Conservation (phyloP, 2,329 filamentous ascomycete genomes). For the Pestalotiopsis sp. region DNA sequence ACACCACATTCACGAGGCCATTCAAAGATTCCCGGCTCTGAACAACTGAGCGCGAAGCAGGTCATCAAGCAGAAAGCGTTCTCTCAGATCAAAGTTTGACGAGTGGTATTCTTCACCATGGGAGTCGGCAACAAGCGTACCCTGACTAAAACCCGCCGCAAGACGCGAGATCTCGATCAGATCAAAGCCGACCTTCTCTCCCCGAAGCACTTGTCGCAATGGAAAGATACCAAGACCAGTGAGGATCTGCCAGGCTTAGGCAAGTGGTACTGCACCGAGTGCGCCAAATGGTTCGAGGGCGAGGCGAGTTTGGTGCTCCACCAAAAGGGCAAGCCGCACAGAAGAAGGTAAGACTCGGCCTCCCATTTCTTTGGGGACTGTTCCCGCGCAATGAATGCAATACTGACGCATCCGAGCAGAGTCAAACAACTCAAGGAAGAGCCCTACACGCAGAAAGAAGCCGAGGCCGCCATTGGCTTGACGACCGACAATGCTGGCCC, state of each 20-base stretch:
- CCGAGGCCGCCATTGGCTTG: conserved; percentile 77
- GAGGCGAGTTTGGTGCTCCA: conserved; percentile 76
- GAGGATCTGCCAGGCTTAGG: conserved; percentile 91
- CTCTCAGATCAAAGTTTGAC: background rate
- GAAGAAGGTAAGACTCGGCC: conserved; percentile 66
- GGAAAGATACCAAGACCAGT: conserved; percentile 74
- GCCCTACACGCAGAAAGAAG: conserved; percentile 83
- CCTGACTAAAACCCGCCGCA: conserved; percentile 74
- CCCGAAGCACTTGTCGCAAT: conserved; percentile 77
- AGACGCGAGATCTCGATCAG: conserved; percentile 86
- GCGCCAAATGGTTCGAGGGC: conserved; percentile 94
- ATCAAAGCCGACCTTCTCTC: conserved; percentile 80
- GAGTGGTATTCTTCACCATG: conserved; percentile 49
- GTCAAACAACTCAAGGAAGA: conserved; percentile 81
- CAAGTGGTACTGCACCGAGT: conserved; percentile 85
- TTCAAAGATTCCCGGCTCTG: background rate
- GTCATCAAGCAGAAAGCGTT: background rate
- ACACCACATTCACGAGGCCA: no score
- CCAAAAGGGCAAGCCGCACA: conserved; percentile 87
- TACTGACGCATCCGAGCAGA: conserved; percentile 44
- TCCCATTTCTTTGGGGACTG: background rate
- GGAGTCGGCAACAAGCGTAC: conserved; percentile 67
- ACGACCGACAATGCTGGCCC: conserved; percentile 64
- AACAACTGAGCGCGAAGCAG: background rate
- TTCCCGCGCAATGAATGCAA: background rate